phyloP scores from a whole-genome alignment of 75 land plant genomes.

The Cupressus sempervirens region DNA sequence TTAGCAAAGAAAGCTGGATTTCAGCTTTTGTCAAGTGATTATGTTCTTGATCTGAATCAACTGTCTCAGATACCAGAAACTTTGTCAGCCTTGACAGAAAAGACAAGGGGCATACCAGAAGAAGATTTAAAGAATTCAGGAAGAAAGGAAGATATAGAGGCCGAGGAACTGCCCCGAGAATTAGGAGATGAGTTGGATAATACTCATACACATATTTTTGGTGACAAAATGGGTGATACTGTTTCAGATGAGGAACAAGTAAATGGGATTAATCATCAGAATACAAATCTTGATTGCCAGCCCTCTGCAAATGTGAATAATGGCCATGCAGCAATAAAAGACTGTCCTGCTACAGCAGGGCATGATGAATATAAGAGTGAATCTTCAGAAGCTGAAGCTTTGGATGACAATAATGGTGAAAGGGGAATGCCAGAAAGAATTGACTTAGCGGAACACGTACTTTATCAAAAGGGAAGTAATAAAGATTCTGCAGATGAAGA shows the following conservation, averaged over 20 bases:
- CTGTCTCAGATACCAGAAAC: background rate
- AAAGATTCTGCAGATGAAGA: constrained; percentile 10
- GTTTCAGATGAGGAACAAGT: background rate
- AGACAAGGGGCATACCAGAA: background rate
- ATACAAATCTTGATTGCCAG: background rate
- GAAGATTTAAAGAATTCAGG: background rate
- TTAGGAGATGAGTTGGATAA: background rate
- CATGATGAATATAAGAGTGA: background rate
- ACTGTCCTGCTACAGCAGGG: background rate
- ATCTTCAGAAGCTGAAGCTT: background rate
- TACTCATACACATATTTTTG: background rate
- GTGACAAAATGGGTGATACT: background rate
- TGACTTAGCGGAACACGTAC: background rate
- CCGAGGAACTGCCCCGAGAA: background rate
- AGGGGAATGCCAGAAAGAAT: background rate
- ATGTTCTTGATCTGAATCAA: constrained; percentile 9
- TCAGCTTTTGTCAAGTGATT: constrained; percentile 53
- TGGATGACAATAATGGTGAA: background rate
- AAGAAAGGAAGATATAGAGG: background rate
- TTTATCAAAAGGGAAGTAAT: background rate
- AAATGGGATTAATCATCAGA: background rate
- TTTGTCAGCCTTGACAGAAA: background rate
- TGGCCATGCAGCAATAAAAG: background rate
- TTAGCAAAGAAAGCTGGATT: constrained; percentile 54
- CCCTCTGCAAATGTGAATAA: background rate